A percentile compares a stretch with the other conserved stretches of the same genome.
Conservation (phyloP, 2,329 filamentous ascomycete species). For the Hymenoscyphus infarciens region DNA sequence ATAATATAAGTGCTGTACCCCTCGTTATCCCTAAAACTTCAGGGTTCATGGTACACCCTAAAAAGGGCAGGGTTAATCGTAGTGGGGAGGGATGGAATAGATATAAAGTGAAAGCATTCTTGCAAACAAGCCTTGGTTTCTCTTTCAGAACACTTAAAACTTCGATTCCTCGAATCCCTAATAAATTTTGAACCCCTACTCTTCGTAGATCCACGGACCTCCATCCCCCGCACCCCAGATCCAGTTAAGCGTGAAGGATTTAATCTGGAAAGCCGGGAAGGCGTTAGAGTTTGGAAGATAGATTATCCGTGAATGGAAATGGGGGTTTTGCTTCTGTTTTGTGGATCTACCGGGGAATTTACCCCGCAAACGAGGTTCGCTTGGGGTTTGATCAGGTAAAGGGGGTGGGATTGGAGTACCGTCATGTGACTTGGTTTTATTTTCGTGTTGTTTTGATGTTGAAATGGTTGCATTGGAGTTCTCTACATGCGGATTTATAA, state of each 20-base stretch:
- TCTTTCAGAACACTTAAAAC: background rate
- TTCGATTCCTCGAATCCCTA: background rate
- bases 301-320: conserved; percentile 1
- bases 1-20: background rate
- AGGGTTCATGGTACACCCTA: background rate
- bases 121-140: background rate
- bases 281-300: background rate
- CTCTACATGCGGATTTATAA: background rate
- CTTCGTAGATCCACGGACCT: background rate
- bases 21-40: background rate
- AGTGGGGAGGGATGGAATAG: background rate
- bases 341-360: background rate
- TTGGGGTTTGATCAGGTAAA: background rate
- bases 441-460: background rate
- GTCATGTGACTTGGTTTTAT: background rate
- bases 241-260: background rate
- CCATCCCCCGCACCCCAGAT: background rate
- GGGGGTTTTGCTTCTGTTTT: background rate
- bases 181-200: background rate
- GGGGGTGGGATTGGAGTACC: background rate
- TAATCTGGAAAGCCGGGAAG: background rate
- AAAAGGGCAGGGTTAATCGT: background rate
- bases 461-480: too few relatives aligned
- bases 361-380: background rate
- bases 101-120: background rate